These are phyloP conservation scores for Inga leiocalycina DNA, from an alignment of 306 rosid genomes.

Conservation along the genomic window DNA sequence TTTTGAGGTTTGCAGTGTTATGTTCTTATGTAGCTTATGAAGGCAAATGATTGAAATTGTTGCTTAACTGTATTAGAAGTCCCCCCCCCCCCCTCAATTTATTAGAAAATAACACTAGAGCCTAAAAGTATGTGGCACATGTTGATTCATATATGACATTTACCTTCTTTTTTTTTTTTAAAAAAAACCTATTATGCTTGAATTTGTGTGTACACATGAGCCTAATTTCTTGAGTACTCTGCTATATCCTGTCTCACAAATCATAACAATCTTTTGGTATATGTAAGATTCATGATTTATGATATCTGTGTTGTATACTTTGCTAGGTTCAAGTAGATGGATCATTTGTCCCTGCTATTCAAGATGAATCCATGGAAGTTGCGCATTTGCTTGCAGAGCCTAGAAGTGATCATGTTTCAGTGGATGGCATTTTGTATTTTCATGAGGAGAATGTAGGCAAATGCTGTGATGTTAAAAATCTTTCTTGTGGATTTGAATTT, in stretches of 20 bases:
- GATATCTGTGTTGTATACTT: slow-evolving; percentile 21
- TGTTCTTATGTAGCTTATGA: not conserved
- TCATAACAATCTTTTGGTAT: not conserved
- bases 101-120: not conserved
- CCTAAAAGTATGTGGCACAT: not conserved
- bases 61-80: not conserved
- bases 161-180: not conserved
- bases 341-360: slow-evolving; percentile 51
- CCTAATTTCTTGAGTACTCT: not conserved
- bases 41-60: not conserved
- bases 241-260: slow-evolving; percentile 12
- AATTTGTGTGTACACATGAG: not conserved
- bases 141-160: not conserved
- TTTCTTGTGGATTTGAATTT: slow-evolving; percentile 52
- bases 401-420: slow-evolving; percentile 52
- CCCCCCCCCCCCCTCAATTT: not conserved
- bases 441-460: slow-evolving; percentile 49
- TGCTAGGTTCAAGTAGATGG: slow-evolving; percentile 63
- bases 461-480: slow-evolving; percentile 46
- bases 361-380: slow-evolving; percentile 60
- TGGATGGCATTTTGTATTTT: slow-evolving; percentile 52
- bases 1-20: not conserved
- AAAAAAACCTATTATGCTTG: not conserved
- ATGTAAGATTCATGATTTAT: slow-evolving; percentile 21
- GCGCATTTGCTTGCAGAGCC: slow-evolving; percentile 70